Evolutionary conservation across 495 filamentous ascomycete genomes (phyloP), one percentile per base, ranked within the genome.

Genomic region (Penicillium pulvis): DNA sequence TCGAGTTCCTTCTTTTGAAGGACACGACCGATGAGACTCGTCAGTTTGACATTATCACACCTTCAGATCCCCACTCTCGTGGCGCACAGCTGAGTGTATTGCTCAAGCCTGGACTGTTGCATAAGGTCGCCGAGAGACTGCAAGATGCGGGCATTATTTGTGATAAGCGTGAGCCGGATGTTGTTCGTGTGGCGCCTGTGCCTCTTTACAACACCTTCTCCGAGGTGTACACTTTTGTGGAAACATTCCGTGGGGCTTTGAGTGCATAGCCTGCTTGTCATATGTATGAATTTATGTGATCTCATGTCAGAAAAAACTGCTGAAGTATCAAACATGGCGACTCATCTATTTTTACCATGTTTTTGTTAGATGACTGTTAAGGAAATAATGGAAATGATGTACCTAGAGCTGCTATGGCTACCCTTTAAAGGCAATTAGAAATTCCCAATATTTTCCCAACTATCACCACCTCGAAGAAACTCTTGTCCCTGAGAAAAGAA

Each of bases 91-190:
- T 98, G 43, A 94, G 91, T 66, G 61, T 97, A 17, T 65, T 85
- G 55, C 85, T 97, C 36, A 71, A 79, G 49, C 78, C 82, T 11
- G 88, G 87, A 1, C 66, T 95, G 52, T 75, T 97, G 61, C 86
- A 90, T 53, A 62, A 69, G 1, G 87, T 96, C 2, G 85, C 92
- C 73, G 70, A 83, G 44, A 79, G 75, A 43, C 69, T 98, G 49
- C 85, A 94, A 65, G 76, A 83, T 41, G 74, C 79, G 1, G 86
- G 86, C 6, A 85, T 96, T 17, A 83, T 98, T 39, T 88, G 93
- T 45, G 94, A 98, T 68, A 92, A 98, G 81, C 78, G 94, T 54
- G 85, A 85, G 69, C 94, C 94, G n/a, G 87, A 93, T 73, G 94
- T 98, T 39, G 83, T 98, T 10, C 81, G 94, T n/a, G 90, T 96